Evolutionary conservation across 257 asterid genomes (phyloP), one percentile per base, ranked within the genome.

Genomic region (Cruciata laevipes): DNA sequence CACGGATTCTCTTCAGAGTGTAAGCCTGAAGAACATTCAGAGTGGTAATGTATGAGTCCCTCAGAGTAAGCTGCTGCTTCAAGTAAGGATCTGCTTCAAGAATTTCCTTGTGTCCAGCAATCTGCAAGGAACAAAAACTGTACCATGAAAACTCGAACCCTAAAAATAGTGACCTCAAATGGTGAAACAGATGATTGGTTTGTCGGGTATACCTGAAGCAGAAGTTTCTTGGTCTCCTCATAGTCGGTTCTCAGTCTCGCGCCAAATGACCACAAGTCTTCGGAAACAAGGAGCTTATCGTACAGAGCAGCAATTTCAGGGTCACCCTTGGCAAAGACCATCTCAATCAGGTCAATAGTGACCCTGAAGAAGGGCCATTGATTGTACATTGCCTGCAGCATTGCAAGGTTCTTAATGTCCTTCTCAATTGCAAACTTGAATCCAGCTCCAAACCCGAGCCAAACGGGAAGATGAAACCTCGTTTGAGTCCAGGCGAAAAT

Each of bases 401-500:
- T 75, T 65, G 77, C 76, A 13, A 82, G 77, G 71, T 78, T 78
- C 60, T 64, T 81, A 30, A 71, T 60, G 56, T 81, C 88, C 78
- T 78, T 81, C 67, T 76, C 7, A 52, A 76, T 72, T 6, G 83
- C 85, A 38, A 77, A 68, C 61, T 70, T 81, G 68, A 80, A 81
- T 18, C 82, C 88, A 40, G 84, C 86, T 23, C 88, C 88, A 65
- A 81, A 71, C 30, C 88, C 86, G 12, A 83, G 88, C 88, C 88
- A 83, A 53, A 81, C 88, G 10, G 88, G 88, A 57, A 83, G 84
- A 75, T 78, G 86, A 67, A 83, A 83, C 61, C 88, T 74, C 3
- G 88, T 83, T 70, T 83, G 88, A 0, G 88, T 83, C 88, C 88
- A 83, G 12, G 88, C 88, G 49, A 83, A 83, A 60, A 83, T 83